A percentile compares a stretch with the other conserved stretches of the same genome.
These are phyloP conservation scores for Cyathus striatus DNA, from an alignment of 768 basidiomycete species.

Conservation along the genomic window DNA sequence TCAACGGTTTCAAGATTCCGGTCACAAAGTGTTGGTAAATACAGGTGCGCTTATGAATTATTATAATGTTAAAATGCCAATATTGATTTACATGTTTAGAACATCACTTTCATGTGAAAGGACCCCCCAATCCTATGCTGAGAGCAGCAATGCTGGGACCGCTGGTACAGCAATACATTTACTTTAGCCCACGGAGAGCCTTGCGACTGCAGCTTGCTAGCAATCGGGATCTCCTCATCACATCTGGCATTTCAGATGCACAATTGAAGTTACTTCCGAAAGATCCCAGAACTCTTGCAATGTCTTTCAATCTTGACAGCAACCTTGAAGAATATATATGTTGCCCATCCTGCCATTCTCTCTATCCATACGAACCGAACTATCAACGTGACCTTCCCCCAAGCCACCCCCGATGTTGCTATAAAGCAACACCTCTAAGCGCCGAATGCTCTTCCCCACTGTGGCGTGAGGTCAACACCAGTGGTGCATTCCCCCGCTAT, in stretches of 20 bases:
- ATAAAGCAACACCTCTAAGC: conserved; percentile 7
- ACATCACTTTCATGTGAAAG: conserved; percentile 4
- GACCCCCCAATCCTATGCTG: conserved; percentile 1
- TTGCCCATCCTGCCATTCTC: conserved; percentile 17
- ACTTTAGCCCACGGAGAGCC: conserved; percentile 13
- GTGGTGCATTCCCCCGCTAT: not conserved
- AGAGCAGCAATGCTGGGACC: conserved; percentile 5
- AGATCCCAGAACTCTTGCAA: conserved; percentile 14
- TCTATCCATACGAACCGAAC: conserved; percentile 10
- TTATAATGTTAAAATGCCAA: not conserved
- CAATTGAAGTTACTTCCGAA: conserved; percentile 8
- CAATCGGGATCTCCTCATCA: conserved; percentile 8
- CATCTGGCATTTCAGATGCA: not conserved
- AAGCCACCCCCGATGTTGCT: conserved; percentile 5
- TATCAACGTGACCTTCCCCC: conserved; percentile 2
- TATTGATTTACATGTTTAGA: conserved; percentile 4
- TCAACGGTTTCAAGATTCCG: conserved; percentile 3
- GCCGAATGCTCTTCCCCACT: conserved; percentile 9
- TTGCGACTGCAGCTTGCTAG: conserved; percentile 13
- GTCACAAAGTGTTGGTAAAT: conserved; percentile 4
- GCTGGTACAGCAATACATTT: conserved; percentile 13
- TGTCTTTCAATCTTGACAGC: conserved; percentile 15
- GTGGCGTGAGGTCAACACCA: conserved; percentile 10
- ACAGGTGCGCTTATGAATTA: conserved; percentile 7
- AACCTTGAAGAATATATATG: conserved; percentile 10